Percentiles rank a stretch among this genome's conserved stretches.
Conservation (phyloP, 2,329 filamentous ascomycete genomes). For the Cryphonectria parasitica region DNA sequence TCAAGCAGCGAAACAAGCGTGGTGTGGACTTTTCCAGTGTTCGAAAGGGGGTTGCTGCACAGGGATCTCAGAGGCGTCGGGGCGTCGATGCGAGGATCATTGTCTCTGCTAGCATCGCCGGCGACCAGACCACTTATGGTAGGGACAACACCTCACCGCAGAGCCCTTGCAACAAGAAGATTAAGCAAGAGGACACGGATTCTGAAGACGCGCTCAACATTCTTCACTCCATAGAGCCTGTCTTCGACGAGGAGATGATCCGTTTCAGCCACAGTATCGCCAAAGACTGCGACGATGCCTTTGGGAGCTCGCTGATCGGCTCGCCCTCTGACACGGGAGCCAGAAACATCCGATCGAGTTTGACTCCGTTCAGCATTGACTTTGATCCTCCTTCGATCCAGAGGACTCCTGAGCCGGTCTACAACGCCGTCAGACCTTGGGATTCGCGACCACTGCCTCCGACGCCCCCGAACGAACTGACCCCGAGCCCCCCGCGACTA, state of each 20-base stretch:
- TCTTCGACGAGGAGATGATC: slow-evolving; percentile 73
- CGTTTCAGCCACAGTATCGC: slow-evolving; percentile 85
- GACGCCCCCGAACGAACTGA: slow-evolving; percentile 43
- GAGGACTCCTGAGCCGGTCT: slow-evolving; percentile 22
- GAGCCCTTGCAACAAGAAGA: slow-evolving; percentile 33
- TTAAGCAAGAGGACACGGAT: slow-evolving; percentile 15
- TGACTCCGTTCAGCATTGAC: slow-evolving; percentile 48
- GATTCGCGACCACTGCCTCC: slow-evolving; percentile 56
- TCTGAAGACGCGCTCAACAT: slow-evolving; percentile 21
- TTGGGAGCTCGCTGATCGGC: slow-evolving; percentile 67
- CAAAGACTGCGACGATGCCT: slow-evolving; percentile 90
- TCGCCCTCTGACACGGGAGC: slow-evolving; percentile 31
- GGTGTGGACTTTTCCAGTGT: slow-evolving; percentile 59
- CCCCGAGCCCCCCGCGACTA: slow-evolving; percentile 30
- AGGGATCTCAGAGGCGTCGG: slow-evolving; percentile 23
- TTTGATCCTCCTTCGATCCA: slow-evolving; percentile 38
- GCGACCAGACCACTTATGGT: slow-evolving; percentile 35
- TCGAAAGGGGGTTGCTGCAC: slow-evolving; percentile 41
- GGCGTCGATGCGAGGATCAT: slow-evolving; percentile 30
- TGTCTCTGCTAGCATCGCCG: slow-evolving; percentile 36
- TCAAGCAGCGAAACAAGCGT: slow-evolving; percentile 52
- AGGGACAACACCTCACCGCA: slow-evolving; percentile 33
- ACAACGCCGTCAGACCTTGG: slow-evolving; percentile 40
- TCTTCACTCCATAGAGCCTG: slow-evolving; percentile 27
- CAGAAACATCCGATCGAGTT: slow-evolving; percentile 37